Percentiles rank a stretch among this genome's conserved stretches.
Evolutionary conservation across 2,329 filamentous ascomycete species (phyloP).

Genomic region (Chrysoporthe cubensis): DNA sequence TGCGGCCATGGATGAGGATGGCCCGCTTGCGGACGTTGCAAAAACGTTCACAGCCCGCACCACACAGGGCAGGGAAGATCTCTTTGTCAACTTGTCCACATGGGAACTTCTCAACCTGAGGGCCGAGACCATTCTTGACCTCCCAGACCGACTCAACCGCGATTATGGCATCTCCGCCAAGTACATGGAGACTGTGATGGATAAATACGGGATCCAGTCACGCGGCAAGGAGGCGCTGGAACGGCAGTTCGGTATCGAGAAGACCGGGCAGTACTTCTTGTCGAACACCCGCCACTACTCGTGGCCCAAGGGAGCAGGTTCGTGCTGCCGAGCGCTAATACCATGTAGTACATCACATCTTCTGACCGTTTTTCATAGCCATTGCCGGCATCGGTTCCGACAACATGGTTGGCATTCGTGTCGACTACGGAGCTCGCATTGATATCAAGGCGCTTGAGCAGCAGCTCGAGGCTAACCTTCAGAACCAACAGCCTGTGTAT

Average conservation of each 20-base stretch:
- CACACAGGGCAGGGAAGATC: slow-evolving; percentile 36
- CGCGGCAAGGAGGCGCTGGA: slow-evolving; percentile 45
- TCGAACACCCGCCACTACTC: slow-evolving; percentile 51
- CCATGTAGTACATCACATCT: not conserved
- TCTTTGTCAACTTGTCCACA: slow-evolving; percentile 34
- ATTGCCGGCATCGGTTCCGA: slow-evolving; percentile 49
- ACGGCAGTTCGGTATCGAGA: slow-evolving; percentile 36
- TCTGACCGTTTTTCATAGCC: slow-evolving; percentile 34
- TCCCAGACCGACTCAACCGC: slow-evolving; percentile 43
- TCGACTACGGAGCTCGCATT: slow-evolving; percentile 46
- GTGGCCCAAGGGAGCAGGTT: slow-evolving; percentile 53
- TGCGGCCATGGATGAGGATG: slow-evolving; percentile 29
- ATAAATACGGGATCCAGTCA: slow-evolving; percentile 44
- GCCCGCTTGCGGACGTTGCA: slow-evolving; percentile 37
- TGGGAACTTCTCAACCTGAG: slow-evolving; percentile 53
- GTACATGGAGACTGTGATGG: slow-evolving; percentile 39
- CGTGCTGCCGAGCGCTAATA: slow-evolving; percentile 25
- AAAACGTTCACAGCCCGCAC: slow-evolving; percentile 39
- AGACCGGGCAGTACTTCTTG: slow-evolving; percentile 43
- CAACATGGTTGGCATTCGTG: slow-evolving; percentile 44
- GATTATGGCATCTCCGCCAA: slow-evolving; percentile 45
- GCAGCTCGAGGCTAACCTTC: slow-evolving; percentile 38
- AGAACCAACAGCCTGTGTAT: slow-evolving; percentile 41
- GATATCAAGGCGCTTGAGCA: slow-evolving; percentile 40
- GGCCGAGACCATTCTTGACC: slow-evolving; percentile 43